Percentiles rank a stretch among this genome's conserved stretches.
These are phyloP conservation scores for Penicillium sp. DNA, from an alignment of 2,329 filamentous ascomycete genomes.

Conservation along the genomic window DNA sequence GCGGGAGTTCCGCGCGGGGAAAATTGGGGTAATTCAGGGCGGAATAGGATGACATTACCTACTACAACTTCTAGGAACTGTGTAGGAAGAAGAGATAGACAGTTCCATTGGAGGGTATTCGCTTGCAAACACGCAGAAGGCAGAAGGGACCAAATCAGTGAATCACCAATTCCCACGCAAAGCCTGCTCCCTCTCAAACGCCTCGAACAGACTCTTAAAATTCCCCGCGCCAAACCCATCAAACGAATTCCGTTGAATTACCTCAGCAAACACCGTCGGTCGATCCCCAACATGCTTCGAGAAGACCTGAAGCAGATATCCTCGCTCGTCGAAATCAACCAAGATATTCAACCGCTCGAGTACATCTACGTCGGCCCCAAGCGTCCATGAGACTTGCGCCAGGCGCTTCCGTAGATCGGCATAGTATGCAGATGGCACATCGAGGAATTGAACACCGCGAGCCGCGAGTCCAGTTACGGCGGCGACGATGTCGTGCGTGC, in stretches of 20 bases:
- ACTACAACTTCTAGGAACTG: too few relatives aligned
- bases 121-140: not conserved
- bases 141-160: not conserved
- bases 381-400: constrained; percentile 51
- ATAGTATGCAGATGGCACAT: constrained; percentile 79
- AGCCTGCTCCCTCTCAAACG: constrained; percentile 85
- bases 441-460: constrained; percentile 82
- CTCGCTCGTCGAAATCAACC: constrained; percentile 87
- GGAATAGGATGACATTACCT: too few relatives aligned
- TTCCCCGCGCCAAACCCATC: constrained; percentile 88
- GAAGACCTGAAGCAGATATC: constrained; percentile 71
- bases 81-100: too few relatives aligned
- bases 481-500: constrained; percentile 70
- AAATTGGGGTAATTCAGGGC: too few relatives aligned
- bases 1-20: not conserved
- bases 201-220: constrained; percentile 89
- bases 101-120: too few relatives aligned
- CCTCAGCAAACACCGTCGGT: constrained; percentile 91
- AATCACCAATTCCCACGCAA: constrained; percentile 72
- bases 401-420: constrained; percentile 66
- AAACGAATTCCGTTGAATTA: constrained; percentile 84
- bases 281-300: constrained; percentile 83
- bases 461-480: constrained; percentile 68
- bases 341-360: constrained; percentile 74
- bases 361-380: constrained; percentile 72